These are phyloP conservation scores for Plasmodium falciparum DNA, from an alignment of 169 alveolate genomes.

Conservation along the genomic window DNA sequence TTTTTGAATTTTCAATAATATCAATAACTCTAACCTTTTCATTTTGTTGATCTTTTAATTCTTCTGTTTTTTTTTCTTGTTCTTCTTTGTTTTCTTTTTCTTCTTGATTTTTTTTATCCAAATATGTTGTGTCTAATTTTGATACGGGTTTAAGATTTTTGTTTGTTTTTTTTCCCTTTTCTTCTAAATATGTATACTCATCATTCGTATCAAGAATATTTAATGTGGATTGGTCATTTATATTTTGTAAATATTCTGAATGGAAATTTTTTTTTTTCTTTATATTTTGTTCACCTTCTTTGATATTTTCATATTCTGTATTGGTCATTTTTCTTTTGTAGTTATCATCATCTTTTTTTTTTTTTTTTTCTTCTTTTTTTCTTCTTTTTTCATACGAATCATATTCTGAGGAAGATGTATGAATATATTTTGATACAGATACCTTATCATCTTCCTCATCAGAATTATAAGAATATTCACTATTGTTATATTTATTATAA, in stretches of 20 bases:
- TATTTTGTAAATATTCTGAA: background rate
- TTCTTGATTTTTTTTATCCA: constrained; percentile 15
- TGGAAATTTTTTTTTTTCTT: constrained; percentile 17
- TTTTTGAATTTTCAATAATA: constrained; percentile 30
- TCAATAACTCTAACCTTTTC: constrained; percentile 18
- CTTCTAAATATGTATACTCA: constrained; percentile 23
- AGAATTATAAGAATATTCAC: background rate
- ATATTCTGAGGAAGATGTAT: background rate
- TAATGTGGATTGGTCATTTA: constrained; percentile 2
- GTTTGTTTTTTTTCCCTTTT: background rate
- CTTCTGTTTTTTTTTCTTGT: background rate
- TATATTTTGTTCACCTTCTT: constrained; percentile 28
- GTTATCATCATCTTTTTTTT: background rate
- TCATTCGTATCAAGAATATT: constrained; percentile 47
- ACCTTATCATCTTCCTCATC: constrained; percentile 11
- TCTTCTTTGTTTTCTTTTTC: background rate
- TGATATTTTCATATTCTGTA: constrained; percentile 30
- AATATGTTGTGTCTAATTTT: constrained; percentile 31
- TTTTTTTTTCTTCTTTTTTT: background rate
- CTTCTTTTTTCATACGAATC: background rate
- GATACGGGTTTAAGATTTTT: constrained; percentile 44
- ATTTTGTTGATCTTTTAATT: constrained; percentile 9
- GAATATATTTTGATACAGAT: too few relatives aligned
- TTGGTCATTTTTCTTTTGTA: constrained; percentile 16
- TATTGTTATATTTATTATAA: too few relatives aligned